Evolutionary conservation across 148 eudicot genomes (phyloP), one percentile per base, ranked within the genome.

Genomic region (Silene latifolia): DNA sequence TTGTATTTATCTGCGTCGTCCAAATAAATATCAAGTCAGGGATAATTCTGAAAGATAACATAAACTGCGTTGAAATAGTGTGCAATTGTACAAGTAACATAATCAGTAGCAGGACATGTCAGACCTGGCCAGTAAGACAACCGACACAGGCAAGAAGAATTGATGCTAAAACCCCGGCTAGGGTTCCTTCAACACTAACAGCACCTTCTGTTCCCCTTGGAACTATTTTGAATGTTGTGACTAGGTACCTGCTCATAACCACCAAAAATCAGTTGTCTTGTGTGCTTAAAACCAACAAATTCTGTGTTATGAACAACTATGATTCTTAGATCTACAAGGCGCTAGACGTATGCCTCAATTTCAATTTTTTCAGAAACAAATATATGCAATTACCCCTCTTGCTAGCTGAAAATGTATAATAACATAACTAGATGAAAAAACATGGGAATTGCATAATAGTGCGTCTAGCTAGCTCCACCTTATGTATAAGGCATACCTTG

Each of bases 141-240:
- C 87, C 93, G 82, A 86, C 84, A 51, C 62, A 86, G 44, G 98
- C 88, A 79, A 94, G 97, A 65, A 91, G 80, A 75, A 87, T 63
- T 18, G 98, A 85, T 73, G 97, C 98, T 25, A 94, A 25, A 73
- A 94, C 74, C 48, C 98, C 98, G 59, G 98, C 96, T 63, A 90
- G 11, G 54, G 97, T 94, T 85, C 98, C 98, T 78, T 94, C 98
- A 66, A 85, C 79, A 78, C 98, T 94, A 57, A 94, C 87, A 76
- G 98, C 97, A 63, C 98, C 98, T 90, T 94, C 98, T 19, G 97
- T 91, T 62, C 98, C 98, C 71, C 97, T 80, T 56, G 97, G 97
- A 63, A 94, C 98, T 62, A 88, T 81, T 84, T 94, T 94, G 75
- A 94, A 87, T 68, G 97, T 88, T 27, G 98, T 94, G 53, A 94